A percentile compares a stretch with the other conserved stretches of the same genome.
Evolutionary conservation across 345 rosid species (phyloP).

Genomic region (Kernera saxatilis): DNA sequence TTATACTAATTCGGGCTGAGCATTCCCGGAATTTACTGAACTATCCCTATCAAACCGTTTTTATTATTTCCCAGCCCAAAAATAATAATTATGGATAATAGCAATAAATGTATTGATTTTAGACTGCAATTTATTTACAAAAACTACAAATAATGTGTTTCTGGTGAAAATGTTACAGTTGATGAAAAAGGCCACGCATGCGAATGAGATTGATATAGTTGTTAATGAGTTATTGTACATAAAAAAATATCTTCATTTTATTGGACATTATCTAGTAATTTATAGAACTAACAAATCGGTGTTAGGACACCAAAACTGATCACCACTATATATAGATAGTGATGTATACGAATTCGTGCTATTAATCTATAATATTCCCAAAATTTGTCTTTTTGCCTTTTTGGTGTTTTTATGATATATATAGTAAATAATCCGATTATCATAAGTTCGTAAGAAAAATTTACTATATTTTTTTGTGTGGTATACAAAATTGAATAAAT

Average conservation of each 20-base stretch:
- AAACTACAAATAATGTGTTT: neutral
- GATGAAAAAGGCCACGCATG: too few relatives aligned
- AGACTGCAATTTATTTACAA: neutral
- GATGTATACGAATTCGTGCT: constrained; percentile 5
- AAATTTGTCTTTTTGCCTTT: neutral
- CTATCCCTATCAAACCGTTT: constrained; percentile 25
- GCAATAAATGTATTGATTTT: neutral
- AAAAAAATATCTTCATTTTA: neutral
- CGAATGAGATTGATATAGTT: neutral
- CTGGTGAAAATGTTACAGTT: neutral
- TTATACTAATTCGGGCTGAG: neutral
- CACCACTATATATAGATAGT: neutral
- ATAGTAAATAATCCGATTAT: neutral
- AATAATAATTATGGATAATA: neutral
- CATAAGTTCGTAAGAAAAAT: neutral
- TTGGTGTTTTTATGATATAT: neutral
- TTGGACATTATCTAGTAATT: neutral
- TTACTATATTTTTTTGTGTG: neutral
- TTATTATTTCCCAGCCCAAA: neutral
- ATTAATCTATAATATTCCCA: neutral
- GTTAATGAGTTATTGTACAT: neutral
- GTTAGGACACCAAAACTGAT: constrained; percentile 19
- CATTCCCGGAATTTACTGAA: constrained; percentile 11
- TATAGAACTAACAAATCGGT: neutral
- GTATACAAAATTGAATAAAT: neutral